Evolutionary conservation across 2,329 filamentous ascomycete species (phyloP).

Genomic region (Fusarium sulawesiense): DNA sequence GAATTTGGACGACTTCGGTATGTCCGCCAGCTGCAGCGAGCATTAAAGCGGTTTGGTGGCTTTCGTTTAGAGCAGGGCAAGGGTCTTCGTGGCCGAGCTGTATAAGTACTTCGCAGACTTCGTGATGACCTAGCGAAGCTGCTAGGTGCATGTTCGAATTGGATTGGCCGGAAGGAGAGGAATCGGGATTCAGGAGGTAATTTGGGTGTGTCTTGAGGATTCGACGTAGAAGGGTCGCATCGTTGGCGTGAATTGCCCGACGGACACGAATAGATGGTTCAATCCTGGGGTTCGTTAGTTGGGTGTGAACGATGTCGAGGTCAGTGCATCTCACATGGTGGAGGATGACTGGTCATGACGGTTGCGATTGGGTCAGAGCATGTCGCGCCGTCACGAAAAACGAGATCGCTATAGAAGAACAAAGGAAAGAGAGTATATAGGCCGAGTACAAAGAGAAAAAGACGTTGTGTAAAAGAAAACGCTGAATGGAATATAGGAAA

Average conservation of each 20-base stretch:
- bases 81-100: slow-evolving; percentile 79
- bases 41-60: slow-evolving; percentile 84
- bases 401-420: slow-evolving; percentile 1
- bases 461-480: not conserved
- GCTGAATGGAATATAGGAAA: slow-evolving; percentile 3
- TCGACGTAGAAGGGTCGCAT: slow-evolving; percentile 77
- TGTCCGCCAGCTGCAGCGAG: slow-evolving; percentile 77
- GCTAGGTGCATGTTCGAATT: slow-evolving; percentile 89
- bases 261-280: slow-evolving; percentile 81
- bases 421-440: slow-evolving; percentile 4
- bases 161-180: slow-evolving; percentile 72
- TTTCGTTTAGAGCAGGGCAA: slow-evolving; percentile 80
- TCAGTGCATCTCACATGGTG: slow-evolving; percentile 38
- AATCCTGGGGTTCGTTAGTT: slow-evolving; percentile 65
- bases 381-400: slow-evolving; percentile 30
- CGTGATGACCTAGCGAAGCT: slow-evolving; percentile 75
- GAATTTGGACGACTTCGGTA: slow-evolving; percentile 77
- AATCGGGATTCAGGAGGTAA: slow-evolving; percentile 83
- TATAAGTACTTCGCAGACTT: slow-evolving; percentile 77
- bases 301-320: not conserved
- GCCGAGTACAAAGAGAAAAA: not conserved
- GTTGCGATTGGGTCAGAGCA: slow-evolving; percentile 34
- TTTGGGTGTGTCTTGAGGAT: slow-evolving; percentile 79
- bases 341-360: slow-evolving; percentile 43
- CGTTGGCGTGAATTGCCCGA: slow-evolving; percentile 82